phyloP scores from a whole-genome alignment of 352 stramenopile species.

The Globisporangium nagaii region DNA sequence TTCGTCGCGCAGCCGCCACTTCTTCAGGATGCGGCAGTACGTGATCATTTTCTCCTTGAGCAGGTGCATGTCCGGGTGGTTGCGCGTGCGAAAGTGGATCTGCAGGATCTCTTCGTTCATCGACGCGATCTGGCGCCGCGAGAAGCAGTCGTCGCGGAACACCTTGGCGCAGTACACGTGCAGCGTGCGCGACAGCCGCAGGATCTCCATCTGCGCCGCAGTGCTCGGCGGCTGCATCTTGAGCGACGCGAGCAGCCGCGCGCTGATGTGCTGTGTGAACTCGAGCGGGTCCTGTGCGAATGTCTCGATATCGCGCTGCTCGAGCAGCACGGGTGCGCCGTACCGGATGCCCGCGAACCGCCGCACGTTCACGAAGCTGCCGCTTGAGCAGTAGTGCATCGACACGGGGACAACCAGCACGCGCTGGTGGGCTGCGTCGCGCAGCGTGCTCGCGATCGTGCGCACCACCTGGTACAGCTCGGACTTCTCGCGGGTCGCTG shows the following conservation, averaged over 20 bases:
- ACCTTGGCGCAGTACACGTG: slow-evolving; percentile 70
- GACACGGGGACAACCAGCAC: slow-evolving; percentile 57
- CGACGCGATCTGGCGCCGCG: slow-evolving; percentile 57
- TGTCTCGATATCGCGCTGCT: slow-evolving; percentile 47
- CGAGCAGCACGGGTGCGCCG: slow-evolving; percentile 55
- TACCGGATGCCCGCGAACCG: slow-evolving; percentile 57
- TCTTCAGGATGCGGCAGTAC: slow-evolving; percentile 53
- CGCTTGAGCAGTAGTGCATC: slow-evolving; percentile 54
- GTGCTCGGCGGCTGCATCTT: slow-evolving; percentile 53
- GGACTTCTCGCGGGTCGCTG: slow-evolving; percentile 23
- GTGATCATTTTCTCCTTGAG: slow-evolving; percentile 61
- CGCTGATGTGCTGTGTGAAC: slow-evolving; percentile 59
- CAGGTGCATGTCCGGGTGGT: slow-evolving; percentile 63
- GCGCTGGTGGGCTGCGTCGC: slow-evolving; percentile 28
- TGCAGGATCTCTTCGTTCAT: slow-evolving; percentile 81
- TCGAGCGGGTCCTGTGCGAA: slow-evolving; percentile 54
- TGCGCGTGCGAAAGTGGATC: slow-evolving; percentile 68
- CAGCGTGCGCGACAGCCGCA: slow-evolving; percentile 57
- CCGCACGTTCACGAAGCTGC: slow-evolving; percentile 35
- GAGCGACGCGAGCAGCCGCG: slow-evolving; percentile 41
- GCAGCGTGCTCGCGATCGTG: slow-evolving; percentile 41
- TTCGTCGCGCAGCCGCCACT: slow-evolving; percentile 61
- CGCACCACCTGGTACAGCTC: slow-evolving; percentile 49
- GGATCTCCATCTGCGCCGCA: slow-evolving; percentile 58
- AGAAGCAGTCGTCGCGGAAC: slow-evolving; percentile 65